Evolutionary conservation across 225 moss, liverwort and hornwort species (phyloP).

Genomic region (Neckera pumila): DNA sequence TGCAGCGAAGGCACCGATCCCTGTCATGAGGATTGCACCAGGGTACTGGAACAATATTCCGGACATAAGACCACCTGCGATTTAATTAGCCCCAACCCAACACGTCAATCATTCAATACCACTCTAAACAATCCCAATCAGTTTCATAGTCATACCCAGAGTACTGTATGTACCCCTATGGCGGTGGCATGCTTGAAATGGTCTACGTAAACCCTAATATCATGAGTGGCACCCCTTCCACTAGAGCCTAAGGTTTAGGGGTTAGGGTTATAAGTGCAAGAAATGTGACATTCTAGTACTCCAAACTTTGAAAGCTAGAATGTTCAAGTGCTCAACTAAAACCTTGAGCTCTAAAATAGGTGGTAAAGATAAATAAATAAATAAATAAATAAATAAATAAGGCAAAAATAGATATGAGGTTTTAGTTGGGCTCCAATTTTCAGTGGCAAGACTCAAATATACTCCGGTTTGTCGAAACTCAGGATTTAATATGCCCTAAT

Average conservation of each 20-base stretch:
- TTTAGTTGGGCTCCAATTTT: neutral
- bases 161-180: neutral
- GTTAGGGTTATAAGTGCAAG: neutral
- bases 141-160: neutral
- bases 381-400: too few relatives aligned
- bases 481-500: neutral
- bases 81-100: neutral
- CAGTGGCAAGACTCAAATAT: neutral
- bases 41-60: conserved; percentile 53
- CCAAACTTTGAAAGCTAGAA: neutral
- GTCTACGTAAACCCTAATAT: neutral
- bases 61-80: conserved; percentile 46
- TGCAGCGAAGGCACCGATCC: conserved; percentile 36
- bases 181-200: neutral
- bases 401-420: neutral
- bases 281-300: neutral
- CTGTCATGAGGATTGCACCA: conserved; percentile 48
- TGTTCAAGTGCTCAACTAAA: neutral
- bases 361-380: too few relatives aligned
- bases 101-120: neutral
- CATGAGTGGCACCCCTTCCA: neutral
- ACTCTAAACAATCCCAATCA: neutral
- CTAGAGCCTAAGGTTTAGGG: neutral
- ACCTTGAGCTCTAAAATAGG: neutral
- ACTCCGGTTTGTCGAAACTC: neutral